A percentile compares a stretch with the other conserved stretches of the same genome.
Evolutionary conservation across 768 basidiomycete genomes (phyloP).

Genomic region (Solioccasus polychromus): DNA sequence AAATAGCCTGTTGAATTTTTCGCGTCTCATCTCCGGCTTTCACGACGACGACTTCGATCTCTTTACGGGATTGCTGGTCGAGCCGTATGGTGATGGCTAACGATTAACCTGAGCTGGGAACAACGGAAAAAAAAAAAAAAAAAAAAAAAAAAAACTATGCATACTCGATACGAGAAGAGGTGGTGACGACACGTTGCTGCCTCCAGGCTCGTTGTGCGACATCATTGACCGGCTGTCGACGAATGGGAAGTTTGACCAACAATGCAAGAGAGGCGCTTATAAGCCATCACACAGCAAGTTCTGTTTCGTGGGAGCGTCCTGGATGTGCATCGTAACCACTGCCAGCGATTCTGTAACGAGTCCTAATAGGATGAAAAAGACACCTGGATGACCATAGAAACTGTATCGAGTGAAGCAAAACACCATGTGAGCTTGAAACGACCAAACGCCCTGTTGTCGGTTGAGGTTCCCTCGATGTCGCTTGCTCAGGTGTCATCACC

Average conservation of each 20-base stretch:
- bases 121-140: background rate
- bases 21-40: background rate
- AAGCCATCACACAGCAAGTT: too few species aligned
- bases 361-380: too few species aligned
- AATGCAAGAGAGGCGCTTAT: too few species aligned
- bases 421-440: background rate
- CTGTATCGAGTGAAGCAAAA: too few species aligned
- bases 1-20: background rate
- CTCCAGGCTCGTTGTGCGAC: background rate
- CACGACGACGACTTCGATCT: background rate
- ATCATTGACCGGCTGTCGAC: background rate
- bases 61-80: background rate
- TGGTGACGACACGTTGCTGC: background rate
- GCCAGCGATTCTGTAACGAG: too few species aligned
- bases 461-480: conserved; percentile 4
- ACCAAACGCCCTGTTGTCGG: too few species aligned
- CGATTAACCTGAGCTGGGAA: background rate
- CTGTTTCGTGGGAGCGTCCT: too few species aligned
- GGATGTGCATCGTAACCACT: too few species aligned
- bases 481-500: conserved; percentile 5
- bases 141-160: too few species aligned
- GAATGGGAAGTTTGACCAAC: too few species aligned
- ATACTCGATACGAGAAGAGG: background rate
- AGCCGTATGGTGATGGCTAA: background rate
- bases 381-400: too few species aligned